Base-by-base conservation (phyloP, 108 stramenopile species). In the Skeletonema marinoi region DNA sequence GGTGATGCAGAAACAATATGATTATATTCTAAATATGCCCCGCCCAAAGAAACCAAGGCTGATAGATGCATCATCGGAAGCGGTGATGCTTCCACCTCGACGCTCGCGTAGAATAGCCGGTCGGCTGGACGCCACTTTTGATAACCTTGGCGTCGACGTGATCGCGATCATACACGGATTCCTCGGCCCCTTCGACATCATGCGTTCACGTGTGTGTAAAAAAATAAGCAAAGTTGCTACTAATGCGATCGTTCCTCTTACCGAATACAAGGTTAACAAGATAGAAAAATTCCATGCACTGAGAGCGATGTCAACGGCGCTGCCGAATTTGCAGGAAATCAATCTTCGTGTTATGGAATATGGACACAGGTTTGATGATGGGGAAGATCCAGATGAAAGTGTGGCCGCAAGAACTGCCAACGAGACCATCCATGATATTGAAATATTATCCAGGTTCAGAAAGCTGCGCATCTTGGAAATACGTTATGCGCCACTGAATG, bases 81-180 rank as follows among this genome's bases (percentile, higher is more conserved):
- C 8, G 25, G 25, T 25, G 25, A 0, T 25, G 25, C 25, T 25
- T 25, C 25, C 25, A 25, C 25, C 25, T 25, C 25, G 25, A 25
- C 25, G 25, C 25, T 25, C 25, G 0, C 25, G 25, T 25, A 25
- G 25, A 0, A 25, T 25, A 25, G 25, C 25, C 0, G 25, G 25
- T 25, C 25, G 25, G 25, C 25, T 0, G 25, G 25, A 25, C 25
- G 25, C 25, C 25, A 25, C 25, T 25, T 25, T 25, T 25, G 25
- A 48, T 48, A 4, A 48, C 12, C 46, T 48, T 4, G 12, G 69
- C 69, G 10, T 21, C 38, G 69, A 70, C 30, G 69, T 60, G 59
- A 31, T 70, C 8, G 21, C n/a, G 2, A 0, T 6, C 0, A 70
- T 70, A 6, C 14, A 60, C 58, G 14, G 60, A 3, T 70, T 60